phyloP scores from a whole-genome alignment of 495 filamentous ascomycete species.

The Penicillium crystallinum region DNA sequence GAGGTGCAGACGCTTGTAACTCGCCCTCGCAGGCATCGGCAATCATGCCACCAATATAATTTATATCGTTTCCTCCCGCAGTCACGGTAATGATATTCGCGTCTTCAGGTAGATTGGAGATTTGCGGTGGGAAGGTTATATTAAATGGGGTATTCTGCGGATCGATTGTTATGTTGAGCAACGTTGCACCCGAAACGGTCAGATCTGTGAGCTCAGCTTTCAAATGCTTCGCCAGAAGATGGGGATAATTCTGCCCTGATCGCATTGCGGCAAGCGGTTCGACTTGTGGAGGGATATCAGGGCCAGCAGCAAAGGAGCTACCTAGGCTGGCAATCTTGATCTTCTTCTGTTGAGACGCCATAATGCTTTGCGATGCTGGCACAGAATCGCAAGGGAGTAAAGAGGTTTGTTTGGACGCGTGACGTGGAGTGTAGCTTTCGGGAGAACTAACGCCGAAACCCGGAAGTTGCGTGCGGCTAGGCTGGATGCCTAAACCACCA shows the following conservation, averaged over 20 bases:
- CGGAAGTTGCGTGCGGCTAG: neutral
- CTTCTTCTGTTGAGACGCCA: constrained; percentile 2
- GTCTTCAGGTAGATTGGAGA: constrained; percentile 29
- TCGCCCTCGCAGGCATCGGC: constrained; percentile 20
- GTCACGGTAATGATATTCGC: constrained; percentile 38
- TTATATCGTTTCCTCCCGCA: constrained; percentile 43
- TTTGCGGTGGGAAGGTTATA: constrained; percentile 33
- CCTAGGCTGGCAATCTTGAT: constrained; percentile 15
- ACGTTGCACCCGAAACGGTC: constrained; percentile 38
- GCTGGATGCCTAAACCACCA: neutral
- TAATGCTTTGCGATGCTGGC: neutral
- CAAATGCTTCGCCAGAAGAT: constrained; percentile 30
- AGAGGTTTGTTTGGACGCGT: neutral
- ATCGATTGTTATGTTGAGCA: constrained; percentile 35
- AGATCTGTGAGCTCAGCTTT: constrained; percentile 37
- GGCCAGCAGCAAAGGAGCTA: constrained; percentile 44
- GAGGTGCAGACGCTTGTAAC: neutral
- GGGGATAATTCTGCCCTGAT: constrained; percentile 39
- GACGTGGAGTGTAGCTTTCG: neutral
- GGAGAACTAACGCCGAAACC: neutral
- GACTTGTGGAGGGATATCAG: constrained; percentile 35
- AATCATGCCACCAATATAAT: constrained; percentile 38
- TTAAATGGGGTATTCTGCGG: constrained; percentile 23
- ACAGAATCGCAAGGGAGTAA: neutral
- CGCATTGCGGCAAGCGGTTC: constrained; percentile 26